A percentile compares a stretch with the other conserved stretches of the same genome.
phyloP scores from a whole-genome alignment of 208 protist species.

The Trypanosoma congolense region DNA sequence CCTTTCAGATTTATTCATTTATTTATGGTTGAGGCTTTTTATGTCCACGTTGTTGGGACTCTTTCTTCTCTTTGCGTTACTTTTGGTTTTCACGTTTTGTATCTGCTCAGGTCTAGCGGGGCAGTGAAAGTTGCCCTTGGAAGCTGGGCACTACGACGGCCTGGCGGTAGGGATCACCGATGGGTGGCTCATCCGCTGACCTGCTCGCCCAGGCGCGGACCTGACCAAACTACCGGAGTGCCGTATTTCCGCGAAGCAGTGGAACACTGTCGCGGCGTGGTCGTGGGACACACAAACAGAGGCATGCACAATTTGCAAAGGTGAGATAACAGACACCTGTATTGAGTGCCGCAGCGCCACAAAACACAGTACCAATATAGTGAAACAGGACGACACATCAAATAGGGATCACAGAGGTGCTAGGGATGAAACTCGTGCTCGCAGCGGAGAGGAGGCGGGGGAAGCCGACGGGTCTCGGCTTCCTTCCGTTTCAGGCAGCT shows the following conservation, averaged over 20 bases:
- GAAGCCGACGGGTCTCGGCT: too few relatives aligned
- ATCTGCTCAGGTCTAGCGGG: too few relatives aligned
- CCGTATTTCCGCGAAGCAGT: slow-evolving; percentile 84
- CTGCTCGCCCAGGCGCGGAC: background rate
- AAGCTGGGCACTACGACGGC: too few relatives aligned
- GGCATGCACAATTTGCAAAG: slow-evolving; percentile 97
- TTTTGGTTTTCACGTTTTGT: too few relatives aligned
- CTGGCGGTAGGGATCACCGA: background rate
- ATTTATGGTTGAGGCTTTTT: too few relatives aligned
- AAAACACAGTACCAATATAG: too few relatives aligned
- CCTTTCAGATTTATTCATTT: too few relatives aligned
- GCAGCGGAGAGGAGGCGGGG: background rate
- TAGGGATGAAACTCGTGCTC: background rate
- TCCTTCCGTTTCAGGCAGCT: background rate
- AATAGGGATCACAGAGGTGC: background rate
- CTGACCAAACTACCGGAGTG: slow-evolving; percentile 1
- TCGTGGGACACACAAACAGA: slow-evolving; percentile 94
- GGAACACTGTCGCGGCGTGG: slow-evolving; percentile 96
- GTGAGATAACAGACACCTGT: slow-evolving; percentile 94
- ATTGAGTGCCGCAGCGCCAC: slow-evolving; percentile 87
- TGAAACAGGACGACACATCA: background rate
- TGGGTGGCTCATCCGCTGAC: background rate
- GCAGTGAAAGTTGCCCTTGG: too few relatives aligned
- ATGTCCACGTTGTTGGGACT: too few relatives aligned
- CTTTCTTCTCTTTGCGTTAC: too few relatives aligned